A percentile compares a stretch with the other conserved stretches of the same genome.
These are phyloP conservation scores for Cyberlindnera nakhonratchasimensis DNA, from an alignment of 805 yeast species.

Conservation along the genomic window DNA sequence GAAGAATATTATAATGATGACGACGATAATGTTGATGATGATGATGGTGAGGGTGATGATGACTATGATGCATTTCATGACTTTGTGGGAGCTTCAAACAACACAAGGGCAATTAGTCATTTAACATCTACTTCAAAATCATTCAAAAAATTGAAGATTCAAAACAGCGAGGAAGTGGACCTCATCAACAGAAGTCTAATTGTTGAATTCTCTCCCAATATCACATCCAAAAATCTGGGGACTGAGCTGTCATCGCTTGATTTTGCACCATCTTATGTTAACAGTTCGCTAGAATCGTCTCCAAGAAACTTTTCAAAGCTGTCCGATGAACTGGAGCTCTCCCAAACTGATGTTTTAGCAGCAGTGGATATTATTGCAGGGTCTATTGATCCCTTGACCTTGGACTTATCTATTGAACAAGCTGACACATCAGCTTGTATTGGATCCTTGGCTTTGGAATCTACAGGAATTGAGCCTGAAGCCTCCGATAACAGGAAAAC, in stretches of 20 bases:
- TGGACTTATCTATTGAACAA: constrained; percentile 17
- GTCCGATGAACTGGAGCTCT: constrained; percentile 19
- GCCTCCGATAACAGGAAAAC: background rate
- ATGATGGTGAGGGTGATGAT: background rate
- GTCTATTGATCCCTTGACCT: constrained; percentile 12
- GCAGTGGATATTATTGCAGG: background rate
- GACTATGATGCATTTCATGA: background rate
- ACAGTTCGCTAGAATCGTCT: background rate
- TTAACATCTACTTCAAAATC: too few relatives aligned
- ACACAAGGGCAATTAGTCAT: too few relatives aligned
- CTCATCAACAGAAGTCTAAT: constrained; percentile 10
- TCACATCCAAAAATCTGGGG: background rate
- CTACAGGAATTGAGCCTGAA: background rate
- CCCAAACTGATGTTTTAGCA: background rate
- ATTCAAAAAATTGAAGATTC: too few relatives aligned
- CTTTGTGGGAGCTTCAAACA: too few relatives aligned
- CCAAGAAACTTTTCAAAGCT: constrained; percentile 11
- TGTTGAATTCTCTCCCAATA: background rate
- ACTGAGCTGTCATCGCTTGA: too few relatives aligned
- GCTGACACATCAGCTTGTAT: too few relatives aligned
- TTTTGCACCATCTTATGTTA: too few relatives aligned
- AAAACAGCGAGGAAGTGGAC: constrained; percentile 1
- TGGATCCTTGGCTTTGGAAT: constrained; percentile 10
- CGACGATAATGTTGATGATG: background rate
- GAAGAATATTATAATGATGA: too few relatives aligned